These are phyloP conservation scores for Trichosporon ovoides DNA, from an alignment of 1,284 basidiomycete species.

Conservation along the genomic window DNA sequence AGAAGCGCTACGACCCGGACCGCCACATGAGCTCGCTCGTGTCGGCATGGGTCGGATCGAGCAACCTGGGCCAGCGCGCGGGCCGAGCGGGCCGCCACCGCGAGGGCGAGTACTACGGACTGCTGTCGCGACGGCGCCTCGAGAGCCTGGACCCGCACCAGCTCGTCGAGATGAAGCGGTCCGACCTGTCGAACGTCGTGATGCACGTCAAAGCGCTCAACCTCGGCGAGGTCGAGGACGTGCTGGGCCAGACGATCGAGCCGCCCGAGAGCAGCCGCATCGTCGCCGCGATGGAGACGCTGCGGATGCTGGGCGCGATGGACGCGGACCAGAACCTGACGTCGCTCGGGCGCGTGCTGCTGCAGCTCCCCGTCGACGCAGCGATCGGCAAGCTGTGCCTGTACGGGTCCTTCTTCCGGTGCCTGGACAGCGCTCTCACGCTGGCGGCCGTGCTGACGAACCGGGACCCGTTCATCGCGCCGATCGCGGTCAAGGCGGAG, in stretches of 20 bases:
- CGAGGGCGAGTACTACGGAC: constrained; percentile 83
- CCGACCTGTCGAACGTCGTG: constrained; percentile 83
- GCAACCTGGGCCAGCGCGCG: constrained; percentile 89
- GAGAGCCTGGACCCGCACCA: constrained; percentile 70
- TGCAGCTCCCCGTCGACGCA: constrained; percentile 84
- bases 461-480: constrained; percentile 84
- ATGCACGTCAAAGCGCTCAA: constrained; percentile 98
- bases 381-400: constrained; percentile 85
- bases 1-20: constrained; percentile 85
- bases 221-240: constrained; percentile 83
- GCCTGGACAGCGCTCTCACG: constrained; percentile 81
- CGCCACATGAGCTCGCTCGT: constrained; percentile 80
- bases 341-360: constrained; percentile 77
- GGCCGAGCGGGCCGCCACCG: constrained; percentile 92
- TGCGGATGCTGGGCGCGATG: constrained; percentile 83
- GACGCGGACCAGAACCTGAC: constrained; percentile 72
- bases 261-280: constrained; percentile 79
- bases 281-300: constrained; percentile 69
- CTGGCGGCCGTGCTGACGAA: constrained; percentile 85
- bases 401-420: constrained; percentile 89
- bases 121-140: constrained; percentile 65
- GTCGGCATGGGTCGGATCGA: constrained; percentile 83
- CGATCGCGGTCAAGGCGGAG: constrained; percentile 53
- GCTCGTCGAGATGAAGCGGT: constrained; percentile 92
- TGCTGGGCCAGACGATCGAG: constrained; percentile 79